A percentile compares a stretch with the other conserved stretches of the same genome.
These are phyloP conservation scores for Backusella sp. DNA, from an alignment of 192 early-diverging fungal species.

Conservation along the genomic window DNA sequence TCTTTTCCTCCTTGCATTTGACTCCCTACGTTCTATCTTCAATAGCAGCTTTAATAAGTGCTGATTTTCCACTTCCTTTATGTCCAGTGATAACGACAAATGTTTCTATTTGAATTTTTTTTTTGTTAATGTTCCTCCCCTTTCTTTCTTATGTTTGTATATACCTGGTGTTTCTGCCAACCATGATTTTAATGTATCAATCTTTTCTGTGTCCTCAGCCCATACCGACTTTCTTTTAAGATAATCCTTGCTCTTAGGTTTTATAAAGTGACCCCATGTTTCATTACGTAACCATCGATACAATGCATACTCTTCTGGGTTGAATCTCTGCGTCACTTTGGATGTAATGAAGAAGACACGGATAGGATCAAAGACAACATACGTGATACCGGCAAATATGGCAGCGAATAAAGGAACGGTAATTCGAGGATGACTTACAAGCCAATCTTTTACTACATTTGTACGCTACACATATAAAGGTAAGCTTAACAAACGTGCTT, in stretches of 20 bases:
- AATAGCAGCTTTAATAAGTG: constrained; percentile 70
- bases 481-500: neutral
- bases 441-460: constrained; percentile 63
- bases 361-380: constrained; percentile 89
- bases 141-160: neutral
- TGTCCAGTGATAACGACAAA: constrained; percentile 85
- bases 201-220: constrained; percentile 59
- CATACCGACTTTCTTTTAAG: constrained; percentile 33
- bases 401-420: constrained; percentile 79
- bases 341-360: constrained; percentile 88
- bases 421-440: constrained; percentile 73
- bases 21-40: constrained; percentile 53
- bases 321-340: constrained; percentile 80
- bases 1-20: neutral
- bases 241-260: neutral
- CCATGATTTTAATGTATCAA: constrained; percentile 54
- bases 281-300: constrained; percentile 60
- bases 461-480: constrained; percentile 30
- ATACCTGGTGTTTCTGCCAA: constrained; percentile 54
- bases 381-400: constrained; percentile 72
- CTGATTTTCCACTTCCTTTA: constrained; percentile 78
- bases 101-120: constrained; percentile 52
- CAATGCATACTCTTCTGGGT: constrained; percentile 58
- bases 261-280: constrained; percentile 46
- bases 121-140: neutral